phyloP scores from a whole-genome alignment of 108 stramenopile species.

The Cyclotella sp. region DNA sequence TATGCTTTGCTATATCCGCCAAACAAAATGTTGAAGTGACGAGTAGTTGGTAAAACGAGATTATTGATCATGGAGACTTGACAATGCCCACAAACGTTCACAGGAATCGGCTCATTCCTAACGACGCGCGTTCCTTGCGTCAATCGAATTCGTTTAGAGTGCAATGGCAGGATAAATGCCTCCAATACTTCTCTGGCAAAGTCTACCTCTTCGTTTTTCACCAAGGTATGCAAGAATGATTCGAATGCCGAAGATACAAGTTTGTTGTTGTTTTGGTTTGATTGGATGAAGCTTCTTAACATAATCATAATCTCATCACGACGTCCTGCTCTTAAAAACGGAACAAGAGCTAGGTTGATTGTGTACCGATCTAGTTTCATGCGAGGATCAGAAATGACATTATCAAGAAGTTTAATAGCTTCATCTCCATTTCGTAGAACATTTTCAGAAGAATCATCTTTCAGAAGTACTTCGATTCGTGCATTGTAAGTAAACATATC shows the following conservation, averaged over 20 bases:
- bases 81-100: background rate
- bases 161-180: conserved; percentile 48
- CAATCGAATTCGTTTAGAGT: conserved; percentile 34
- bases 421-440: conserved; percentile 24
- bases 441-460: conserved; percentile 1
- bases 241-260: conserved; percentile 61
- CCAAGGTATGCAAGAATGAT: conserved; percentile 68
- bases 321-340: conserved; percentile 55
- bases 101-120: background rate
- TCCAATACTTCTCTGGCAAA: conserved; percentile 66
- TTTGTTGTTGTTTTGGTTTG: conserved; percentile 18
- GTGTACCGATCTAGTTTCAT: conserved; percentile 66
- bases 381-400: conserved; percentile 38
- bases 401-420: conserved; percentile 52
- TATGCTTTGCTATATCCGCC: conserved; percentile 65
- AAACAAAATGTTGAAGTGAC: conserved; percentile 80
- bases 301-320: conserved; percentile 44
- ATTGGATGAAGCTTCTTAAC: conserved; percentile 51
- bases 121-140: conserved; percentile 27
- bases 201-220: conserved; percentile 52
- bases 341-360: conserved; percentile 66
- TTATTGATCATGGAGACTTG: background rate
- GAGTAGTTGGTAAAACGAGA: conserved; percentile 48
- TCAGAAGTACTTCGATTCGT: conserved; percentile 45
- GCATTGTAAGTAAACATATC: conserved; percentile 77